Base-by-base conservation (phyloP, 768 basidiomycete species). In the Phylloporus sp. region DNA sequence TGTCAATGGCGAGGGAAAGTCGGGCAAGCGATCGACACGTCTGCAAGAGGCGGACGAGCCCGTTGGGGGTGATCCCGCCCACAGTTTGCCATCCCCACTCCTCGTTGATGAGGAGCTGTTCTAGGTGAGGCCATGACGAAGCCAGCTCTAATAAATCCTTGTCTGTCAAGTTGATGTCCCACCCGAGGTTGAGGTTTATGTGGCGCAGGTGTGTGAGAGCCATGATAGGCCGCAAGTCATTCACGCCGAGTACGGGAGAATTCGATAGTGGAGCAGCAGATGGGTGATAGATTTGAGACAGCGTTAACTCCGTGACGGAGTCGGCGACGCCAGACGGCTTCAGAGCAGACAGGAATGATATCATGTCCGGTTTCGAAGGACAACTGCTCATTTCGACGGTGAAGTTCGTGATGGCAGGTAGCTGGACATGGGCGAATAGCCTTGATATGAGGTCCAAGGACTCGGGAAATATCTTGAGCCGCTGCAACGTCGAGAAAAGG, bases 1-100 rank as follows among this genome's bases (percentile, higher is more conserved):
- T 50, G 23, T 54, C 52, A 15, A 56, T 29, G n/a, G 32, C 48
- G 14, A 56, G 34, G 13, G 15, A n/a, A 3, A 55, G 4, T 1
- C 2, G 3, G 1, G 5, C 2, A 13, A 41, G 40, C 21, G 28
- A 41, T 20, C 7, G 40, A 41, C 40, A 41, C 22, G 17, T 31
- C 14, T 41, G 13, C 28, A 41, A 3, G 11, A 20, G 40, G 4
- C 15, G 40, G 14, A 29, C 8, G 3, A 56, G 40, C 27, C 53
- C 53, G 6, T 13, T 11, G 1, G 46, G 46, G 3, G 53, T 44
- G 11, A 54, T 44, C 10, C 43, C 49, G 6, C 28, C 21, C 13
- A n/a, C 9, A 8, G 11, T 27, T 39, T 36, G 27, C 49, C 50
- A 52, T 4, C 50, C 50, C 42, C 41, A 42, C 0, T 29, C 20